Conservation (phyloP, 768 basidiomycete genomes). For the Tulasnella sp. region DNA sequence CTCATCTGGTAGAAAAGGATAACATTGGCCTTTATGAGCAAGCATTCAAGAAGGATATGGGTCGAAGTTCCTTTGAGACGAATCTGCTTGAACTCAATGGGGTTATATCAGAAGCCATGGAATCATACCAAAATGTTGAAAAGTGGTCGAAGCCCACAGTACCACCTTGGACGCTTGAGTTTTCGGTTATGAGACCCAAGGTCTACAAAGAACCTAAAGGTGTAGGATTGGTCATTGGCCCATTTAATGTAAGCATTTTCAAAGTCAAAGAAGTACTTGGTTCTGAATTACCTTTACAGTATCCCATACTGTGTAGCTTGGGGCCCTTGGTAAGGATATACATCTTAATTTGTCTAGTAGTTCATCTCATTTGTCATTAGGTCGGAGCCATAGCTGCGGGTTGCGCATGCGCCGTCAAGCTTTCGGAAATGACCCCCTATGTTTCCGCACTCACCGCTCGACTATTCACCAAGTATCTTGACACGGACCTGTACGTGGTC, state of each 20-base stretch:
- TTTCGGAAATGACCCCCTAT: conserved; percentile 54
- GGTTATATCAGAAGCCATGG: conserved; percentile 38
- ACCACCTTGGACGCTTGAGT: conserved; percentile 43
- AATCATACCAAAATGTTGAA: conserved; percentile 48
- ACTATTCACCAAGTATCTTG: conserved; percentile 63
- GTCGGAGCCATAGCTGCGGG: conserved; percentile 68
- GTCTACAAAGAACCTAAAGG: conserved; percentile 61
- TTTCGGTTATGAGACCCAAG: conserved; percentile 44
- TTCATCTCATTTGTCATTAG: conserved; percentile 9
- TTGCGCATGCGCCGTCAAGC: conserved; percentile 57
- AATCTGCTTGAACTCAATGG: conserved; percentile 49
- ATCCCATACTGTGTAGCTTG: conserved; percentile 48
- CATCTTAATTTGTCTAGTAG: neutral
- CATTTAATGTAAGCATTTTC: conserved; percentile 21
- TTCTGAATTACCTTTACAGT: conserved; percentile 30
- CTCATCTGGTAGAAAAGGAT: conserved; percentile 25
- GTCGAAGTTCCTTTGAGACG: conserved; percentile 46
- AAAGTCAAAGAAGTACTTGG: neutral
- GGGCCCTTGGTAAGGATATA: conserved; percentile 37
- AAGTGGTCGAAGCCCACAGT: conserved; percentile 61
- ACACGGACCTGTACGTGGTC: conserved; percentile 47
- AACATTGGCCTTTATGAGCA: conserved; percentile 48
- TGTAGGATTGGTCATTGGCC: conserved; percentile 21
- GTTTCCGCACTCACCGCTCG: conserved; percentile 47
- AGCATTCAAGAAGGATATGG: conserved; percentile 48